Percentiles rank a stretch among this genome's conserved stretches.
Conservation (phyloP, 2,329 filamentous ascomycete species). For the Aspergillus pseudotamarii region DNA sequence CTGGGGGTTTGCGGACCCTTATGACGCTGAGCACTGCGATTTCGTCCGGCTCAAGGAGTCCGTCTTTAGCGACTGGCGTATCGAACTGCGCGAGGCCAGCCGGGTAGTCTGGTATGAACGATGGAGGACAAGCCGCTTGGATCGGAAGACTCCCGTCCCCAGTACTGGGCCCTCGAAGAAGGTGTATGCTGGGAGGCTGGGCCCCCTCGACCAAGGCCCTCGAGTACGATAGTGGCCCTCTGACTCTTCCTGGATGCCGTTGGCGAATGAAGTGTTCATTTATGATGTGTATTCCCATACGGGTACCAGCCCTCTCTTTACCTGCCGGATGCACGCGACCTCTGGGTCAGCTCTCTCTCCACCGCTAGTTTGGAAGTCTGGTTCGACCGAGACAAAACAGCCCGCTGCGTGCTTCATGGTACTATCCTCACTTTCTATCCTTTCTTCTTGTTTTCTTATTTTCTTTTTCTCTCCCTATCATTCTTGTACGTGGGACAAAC, state of each 20-base stretch:
- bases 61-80: slow-evolving; percentile 91
- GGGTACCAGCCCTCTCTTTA: neutral
- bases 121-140: slow-evolving; percentile 70
- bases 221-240: neutral
- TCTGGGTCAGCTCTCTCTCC: neutral
- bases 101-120: slow-evolving; percentile 93
- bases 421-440: neutral
- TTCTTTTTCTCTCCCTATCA: slow-evolving; percentile 7
- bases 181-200: slow-evolving; percentile 32
- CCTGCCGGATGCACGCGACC: neutral
- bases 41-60: slow-evolving; percentile 87
- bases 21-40: slow-evolving; percentile 89
- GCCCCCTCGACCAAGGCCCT: slow-evolving; percentile 21
- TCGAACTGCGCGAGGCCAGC: slow-evolving; percentile 85
- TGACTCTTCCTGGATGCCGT: neutral
- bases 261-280: neutral
- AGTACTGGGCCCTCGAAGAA: slow-evolving; percentile 25
- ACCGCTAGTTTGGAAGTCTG: neutral
- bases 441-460: neutral
- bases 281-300: neutral
- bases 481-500: slow-evolving; percentile 2
- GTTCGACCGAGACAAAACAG: neutral
- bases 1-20: slow-evolving; percentile 96
- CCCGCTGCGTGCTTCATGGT: no score
- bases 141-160: slow-evolving; percentile 32